A percentile compares a stretch with the other conserved stretches of the same genome.
phyloP scores from a whole-genome alignment of 1,284 basidiomycete genomes.

The Afroboletus lepidellus region DNA sequence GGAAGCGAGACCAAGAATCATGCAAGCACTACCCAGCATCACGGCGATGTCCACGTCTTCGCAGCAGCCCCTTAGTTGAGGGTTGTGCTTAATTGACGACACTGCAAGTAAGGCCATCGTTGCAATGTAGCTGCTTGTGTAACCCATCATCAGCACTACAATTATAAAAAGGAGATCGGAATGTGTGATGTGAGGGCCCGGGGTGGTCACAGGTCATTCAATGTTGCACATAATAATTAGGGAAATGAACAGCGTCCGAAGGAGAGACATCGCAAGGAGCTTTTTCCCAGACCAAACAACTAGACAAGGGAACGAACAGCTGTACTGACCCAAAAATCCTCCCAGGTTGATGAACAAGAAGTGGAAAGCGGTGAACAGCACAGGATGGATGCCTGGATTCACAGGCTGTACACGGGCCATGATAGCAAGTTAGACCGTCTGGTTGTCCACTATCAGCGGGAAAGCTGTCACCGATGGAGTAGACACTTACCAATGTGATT shows the following conservation, averaged over 20 bases:
- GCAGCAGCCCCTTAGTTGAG: not conserved
- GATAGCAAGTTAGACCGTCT: not conserved
- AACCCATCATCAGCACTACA: not conserved
- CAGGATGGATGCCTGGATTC: not conserved
- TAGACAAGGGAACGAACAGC: not conserved
- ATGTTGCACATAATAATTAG: not conserved
- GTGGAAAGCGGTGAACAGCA: not conserved
- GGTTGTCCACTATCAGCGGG: not conserved
- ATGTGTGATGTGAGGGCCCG: not conserved
- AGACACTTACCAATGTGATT: not conserved
- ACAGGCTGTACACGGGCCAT: not conserved
- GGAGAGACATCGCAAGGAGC: not conserved
- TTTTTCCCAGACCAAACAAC: not conserved
- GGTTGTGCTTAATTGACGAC: slow-evolving; percentile 2
- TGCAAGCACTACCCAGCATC: not conserved
- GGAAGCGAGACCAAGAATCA: not conserved
- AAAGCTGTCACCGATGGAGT: no score
- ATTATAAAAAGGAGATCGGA: slow-evolving; percentile 2
- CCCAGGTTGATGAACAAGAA: not conserved
- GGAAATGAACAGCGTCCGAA: no score
- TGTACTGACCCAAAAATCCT: not conserved
- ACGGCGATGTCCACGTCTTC: not conserved
- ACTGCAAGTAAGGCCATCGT: not conserved
- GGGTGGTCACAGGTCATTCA: not conserved
- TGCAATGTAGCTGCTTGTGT: not conserved